Conservation (phyloP, 2,329 filamentous ascomycete species). For the Diaporthe aspalathi region DNA sequence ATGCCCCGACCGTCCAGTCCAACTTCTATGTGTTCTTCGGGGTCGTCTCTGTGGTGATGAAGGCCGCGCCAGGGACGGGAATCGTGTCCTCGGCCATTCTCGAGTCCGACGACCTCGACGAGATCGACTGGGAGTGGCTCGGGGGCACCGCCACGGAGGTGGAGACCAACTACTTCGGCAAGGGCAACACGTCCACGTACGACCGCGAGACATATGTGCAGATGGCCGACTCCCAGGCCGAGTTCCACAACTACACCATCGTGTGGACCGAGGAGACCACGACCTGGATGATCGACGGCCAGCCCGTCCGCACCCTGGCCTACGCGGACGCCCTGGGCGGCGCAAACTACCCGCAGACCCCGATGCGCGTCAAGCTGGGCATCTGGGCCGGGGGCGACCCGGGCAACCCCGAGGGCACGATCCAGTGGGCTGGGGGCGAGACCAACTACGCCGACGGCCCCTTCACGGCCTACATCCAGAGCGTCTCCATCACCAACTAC, state of each 20-base stretch:
- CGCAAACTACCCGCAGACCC: slow-evolving; percentile 76
- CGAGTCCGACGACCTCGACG: slow-evolving; percentile 81
- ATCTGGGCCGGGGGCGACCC: slow-evolving; percentile 72
- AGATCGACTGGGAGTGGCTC: slow-evolving; percentile 89
- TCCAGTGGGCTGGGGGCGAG: slow-evolving; percentile 74
- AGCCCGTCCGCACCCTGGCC: slow-evolving; percentile 69
- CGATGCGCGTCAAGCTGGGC: slow-evolving; percentile 77
- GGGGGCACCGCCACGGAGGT: slow-evolving; percentile 76
- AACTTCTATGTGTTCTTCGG: slow-evolving; percentile 91
- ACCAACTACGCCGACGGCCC: slow-evolving; percentile 58
- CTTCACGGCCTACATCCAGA: slow-evolving; percentile 59
- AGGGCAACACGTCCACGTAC: slow-evolving; percentile 74
- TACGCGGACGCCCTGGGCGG: slow-evolving; percentile 69
- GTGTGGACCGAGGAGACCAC: slow-evolving; percentile 75
- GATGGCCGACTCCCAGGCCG: slow-evolving; percentile 61
- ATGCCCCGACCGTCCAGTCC: slow-evolving; percentile 72
- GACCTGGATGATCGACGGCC: slow-evolving; percentile 74
- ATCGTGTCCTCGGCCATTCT: slow-evolving; percentile 83
- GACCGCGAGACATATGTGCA: slow-evolving; percentile 70
- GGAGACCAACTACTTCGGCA: slow-evolving; percentile 86
- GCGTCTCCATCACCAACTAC: slow-evolving; percentile 55
- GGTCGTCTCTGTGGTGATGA: slow-evolving; percentile 75
- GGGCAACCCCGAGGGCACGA: slow-evolving; percentile 75
- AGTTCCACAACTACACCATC: slow-evolving; percentile 74
- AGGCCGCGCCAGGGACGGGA: slow-evolving; percentile 77